Percentiles rank a stretch among this genome's conserved stretches.
Conservation (phyloP, 805 yeast genomes). For the Barnettozyma pratensis region DNA sequence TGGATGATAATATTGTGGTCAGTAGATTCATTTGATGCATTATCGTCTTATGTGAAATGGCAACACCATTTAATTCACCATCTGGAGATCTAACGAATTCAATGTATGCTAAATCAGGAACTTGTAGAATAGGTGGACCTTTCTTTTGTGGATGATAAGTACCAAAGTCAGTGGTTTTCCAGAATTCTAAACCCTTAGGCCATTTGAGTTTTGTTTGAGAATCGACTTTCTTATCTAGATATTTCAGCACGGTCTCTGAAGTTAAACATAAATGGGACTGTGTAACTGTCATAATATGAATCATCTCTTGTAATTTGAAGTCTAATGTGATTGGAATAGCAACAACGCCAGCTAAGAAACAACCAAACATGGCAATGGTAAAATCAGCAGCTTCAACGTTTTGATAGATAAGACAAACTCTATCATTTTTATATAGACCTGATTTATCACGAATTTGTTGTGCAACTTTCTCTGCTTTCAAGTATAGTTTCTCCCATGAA, state of each 20-base stretch:
- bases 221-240: conserved; percentile 56
- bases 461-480: conserved; percentile 83
- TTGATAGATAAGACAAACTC: conserved; percentile 80
- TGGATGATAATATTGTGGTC: conserved; percentile 60
- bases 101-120: conserved; percentile 85
- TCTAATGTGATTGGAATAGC: conserved; percentile 90
- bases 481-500: conserved; percentile 85
- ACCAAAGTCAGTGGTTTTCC: conserved; percentile 89
- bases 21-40: conserved; percentile 83
- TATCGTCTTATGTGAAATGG: conserved; percentile 82
- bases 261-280: conserved; percentile 74
- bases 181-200: conserved; percentile 70
- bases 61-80: conserved; percentile 91
- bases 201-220: conserved; percentile 46
- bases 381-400: conserved; percentile 83
- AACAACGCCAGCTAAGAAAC: conserved; percentile 88
- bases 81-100: conserved; percentile 88
- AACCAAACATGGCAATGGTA: conserved; percentile 80
- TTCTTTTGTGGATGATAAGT: conserved; percentile 53
- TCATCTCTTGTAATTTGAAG: conserved; percentile 61
- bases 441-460: conserved; percentile 71
- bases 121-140: conserved; percentile 60
- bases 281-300: conserved; percentile 65
- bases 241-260: conserved; percentile 74
- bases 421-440: conserved; percentile 71